phyloP scores from a whole-genome alignment of 352 stramenopile species.

The Phytophthora cactorum region DNA sequence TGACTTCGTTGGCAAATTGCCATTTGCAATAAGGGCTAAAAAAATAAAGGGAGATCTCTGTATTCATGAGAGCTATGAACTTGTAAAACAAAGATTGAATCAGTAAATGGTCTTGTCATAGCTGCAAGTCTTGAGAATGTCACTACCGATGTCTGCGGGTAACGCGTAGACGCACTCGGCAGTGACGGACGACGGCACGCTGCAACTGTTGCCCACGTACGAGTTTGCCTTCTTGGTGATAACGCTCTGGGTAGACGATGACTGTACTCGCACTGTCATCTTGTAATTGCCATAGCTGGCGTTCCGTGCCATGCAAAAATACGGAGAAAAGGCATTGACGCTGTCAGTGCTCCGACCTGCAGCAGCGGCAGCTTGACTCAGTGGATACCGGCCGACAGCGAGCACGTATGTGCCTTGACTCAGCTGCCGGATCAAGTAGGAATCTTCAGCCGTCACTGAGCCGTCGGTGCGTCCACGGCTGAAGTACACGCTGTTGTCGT shows the following conservation, averaged over 20 bases:
- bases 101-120: conserved; percentile 60
- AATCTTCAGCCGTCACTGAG: conserved; percentile 58
- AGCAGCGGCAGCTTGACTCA: conserved; percentile 46
- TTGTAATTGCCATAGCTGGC: conserved; percentile 78
- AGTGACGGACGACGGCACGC: conserved; percentile 28
- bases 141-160: conserved; percentile 45
- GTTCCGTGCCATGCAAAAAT: conserved; percentile 57
- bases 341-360: conserved; percentile 42
- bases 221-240: conserved; percentile 57
- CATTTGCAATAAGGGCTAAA: neutral
- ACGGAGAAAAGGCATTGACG: conserved; percentile 59
- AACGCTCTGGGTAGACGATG: conserved; percentile 23
- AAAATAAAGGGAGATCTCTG: neutral
- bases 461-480: conserved; percentile 45
- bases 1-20: neutral
- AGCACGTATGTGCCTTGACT: conserved; percentile 56
- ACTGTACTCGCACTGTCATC: conserved; percentile 64
- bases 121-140: conserved; percentile 40
- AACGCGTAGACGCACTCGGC: conserved; percentile 54
- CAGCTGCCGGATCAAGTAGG: conserved; percentile 65
- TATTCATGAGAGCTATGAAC: conserved; percentile 1
- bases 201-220: conserved; percentile 75
- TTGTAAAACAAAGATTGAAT: neutral
- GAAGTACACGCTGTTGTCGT: conserved; percentile 55
- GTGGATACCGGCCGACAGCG: conserved; percentile 63